Base-by-base conservation (phyloP, 108 stramenopile species). In the Aurantiochytrium sp. region DNA sequence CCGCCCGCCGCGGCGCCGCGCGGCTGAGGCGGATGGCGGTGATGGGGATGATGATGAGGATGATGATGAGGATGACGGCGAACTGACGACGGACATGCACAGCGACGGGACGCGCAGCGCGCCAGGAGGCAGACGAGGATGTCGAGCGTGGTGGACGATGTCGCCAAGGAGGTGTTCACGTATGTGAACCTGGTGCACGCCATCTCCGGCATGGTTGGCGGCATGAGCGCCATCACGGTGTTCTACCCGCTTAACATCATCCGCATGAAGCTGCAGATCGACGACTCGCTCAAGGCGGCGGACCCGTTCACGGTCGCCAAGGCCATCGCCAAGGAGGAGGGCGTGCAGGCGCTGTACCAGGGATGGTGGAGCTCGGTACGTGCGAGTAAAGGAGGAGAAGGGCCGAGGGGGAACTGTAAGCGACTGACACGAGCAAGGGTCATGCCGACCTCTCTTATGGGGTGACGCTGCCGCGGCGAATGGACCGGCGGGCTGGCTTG, bases 211-310 rank as follows among this genome's bases (percentile, higher is more conserved):
- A 88, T 88, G 87, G 52, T 52, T 19, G 85, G 50, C 4, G 85
- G 85, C 22, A 30, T 52, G 50, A 53, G 45, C 12, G 68, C 68
- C 68, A 81, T 81, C 10, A 50, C 69, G 2, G 50, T 55, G 39
- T 48, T 88, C 48, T 88, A 88, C 87, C 87, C 87, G 30, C 87
- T 88, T 19, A 68, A 88, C 52, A 48, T 88, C 54, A 68, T 81
- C 69, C 59, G 87, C 30, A 81, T 81, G 73, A 81, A 81, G 39
- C 73, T 81, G n/a, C 73, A 81, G 73, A 48, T 81, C 42, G 73
- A 81, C 45, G 73, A 81, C 1, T 12, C 8, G 21, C 39, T 81
- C 42, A 81, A 81, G 73, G 39, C 73, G 10, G 42, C 39, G 73
- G 30, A 30, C 73, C 42, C 45, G 45, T 48, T 81, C 39, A 48